phyloP scores from a whole-genome alignment of 345 rosid genomes.

The Citrus inodora region DNA sequence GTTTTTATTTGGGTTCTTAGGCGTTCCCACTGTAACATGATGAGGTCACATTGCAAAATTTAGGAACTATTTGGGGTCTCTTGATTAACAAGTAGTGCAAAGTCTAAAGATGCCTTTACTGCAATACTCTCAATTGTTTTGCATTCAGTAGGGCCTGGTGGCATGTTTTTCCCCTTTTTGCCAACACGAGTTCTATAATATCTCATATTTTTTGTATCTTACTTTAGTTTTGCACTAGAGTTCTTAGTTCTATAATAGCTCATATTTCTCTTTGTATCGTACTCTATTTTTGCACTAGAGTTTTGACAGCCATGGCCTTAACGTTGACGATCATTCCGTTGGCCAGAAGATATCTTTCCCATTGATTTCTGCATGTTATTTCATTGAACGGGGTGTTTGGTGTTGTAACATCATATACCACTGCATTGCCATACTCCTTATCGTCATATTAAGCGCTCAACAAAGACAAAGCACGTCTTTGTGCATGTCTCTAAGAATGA shows the following conservation, averaged over 20 bases:
- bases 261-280: neutral
- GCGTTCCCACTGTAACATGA: constrained; percentile 21
- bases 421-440: too few relatives aligned
- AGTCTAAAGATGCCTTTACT: constrained; percentile 1
- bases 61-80: constrained; percentile 8
- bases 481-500: neutral
- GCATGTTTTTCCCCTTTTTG: neutral
- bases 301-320: neutral
- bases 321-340: neutral
- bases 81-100: constrained; percentile 10
- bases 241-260: neutral
- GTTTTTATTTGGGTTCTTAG: constrained; percentile 15
- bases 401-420: neutral
- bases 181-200: neutral
- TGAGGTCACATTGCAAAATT: constrained; percentile 12
- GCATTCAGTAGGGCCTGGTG: constrained; percentile 5
- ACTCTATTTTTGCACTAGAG: neutral
- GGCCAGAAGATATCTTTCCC: neutral
- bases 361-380: neutral
- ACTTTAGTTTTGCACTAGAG: neutral
- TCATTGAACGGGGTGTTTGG: neutral
- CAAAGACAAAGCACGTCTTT: too few relatives aligned
- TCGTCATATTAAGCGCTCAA: too few relatives aligned
- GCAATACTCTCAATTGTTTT: neutral
- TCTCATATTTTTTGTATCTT: neutral